Conservation (phyloP, 2,329 filamentous ascomycete species). For the Hymenoscyphus infarciens region DNA sequence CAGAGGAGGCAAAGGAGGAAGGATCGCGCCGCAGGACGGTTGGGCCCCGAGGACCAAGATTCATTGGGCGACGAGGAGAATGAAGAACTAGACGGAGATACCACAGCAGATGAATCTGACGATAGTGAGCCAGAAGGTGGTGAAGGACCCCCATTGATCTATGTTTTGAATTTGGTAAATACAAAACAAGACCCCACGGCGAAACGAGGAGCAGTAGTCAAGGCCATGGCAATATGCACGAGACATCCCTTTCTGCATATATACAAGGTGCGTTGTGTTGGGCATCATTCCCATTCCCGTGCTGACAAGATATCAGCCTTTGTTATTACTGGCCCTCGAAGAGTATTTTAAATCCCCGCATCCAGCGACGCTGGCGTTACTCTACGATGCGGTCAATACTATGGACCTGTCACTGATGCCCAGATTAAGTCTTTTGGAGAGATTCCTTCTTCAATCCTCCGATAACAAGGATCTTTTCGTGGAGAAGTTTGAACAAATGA, state of each 20-base stretch:
- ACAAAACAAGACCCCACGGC: constrained; percentile 94
- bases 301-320: constrained; percentile 53
- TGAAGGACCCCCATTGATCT: constrained; percentile 89
- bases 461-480: constrained; percentile 96
- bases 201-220: constrained; percentile 90
- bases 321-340: constrained; percentile 85
- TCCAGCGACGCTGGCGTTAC: constrained; percentile 78
- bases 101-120: constrained; percentile 50
- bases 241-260: constrained; percentile 97
- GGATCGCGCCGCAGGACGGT: constrained; percentile 48
- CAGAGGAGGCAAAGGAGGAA: constrained; percentile 50
- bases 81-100: constrained; percentile 42
- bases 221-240: constrained; percentile 98
- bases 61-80: constrained; percentile 43
- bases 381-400: constrained; percentile 89
- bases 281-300: constrained; percentile 3
- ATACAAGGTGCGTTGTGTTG: constrained; percentile 68
- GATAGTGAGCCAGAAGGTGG: constrained; percentile 64
- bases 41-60: constrained; percentile 44
- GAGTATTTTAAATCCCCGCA: constrained; percentile 95
- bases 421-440: constrained; percentile 75
- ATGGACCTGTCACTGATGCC: constrained; percentile 98
- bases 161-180: constrained; percentile 95
- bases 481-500: constrained; percentile 96
- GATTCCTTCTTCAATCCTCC: constrained; percentile 80